These are phyloP conservation scores for Penicillium sp. DNA, from an alignment of 2,329 filamentous ascomycete species.

Conservation along the genomic window DNA sequence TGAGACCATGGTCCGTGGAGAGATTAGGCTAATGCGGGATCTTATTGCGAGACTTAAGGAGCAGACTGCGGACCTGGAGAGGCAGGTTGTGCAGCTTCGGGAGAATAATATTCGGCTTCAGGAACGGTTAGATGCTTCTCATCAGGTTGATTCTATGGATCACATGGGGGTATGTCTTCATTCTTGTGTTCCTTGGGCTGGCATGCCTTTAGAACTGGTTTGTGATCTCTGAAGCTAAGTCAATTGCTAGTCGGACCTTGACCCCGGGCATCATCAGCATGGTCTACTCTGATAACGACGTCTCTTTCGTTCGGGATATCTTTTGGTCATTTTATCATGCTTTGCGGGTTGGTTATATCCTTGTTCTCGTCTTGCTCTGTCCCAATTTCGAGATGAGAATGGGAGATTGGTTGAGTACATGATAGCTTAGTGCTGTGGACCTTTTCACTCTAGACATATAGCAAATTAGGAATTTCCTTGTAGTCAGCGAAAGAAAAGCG, in stretches of 20 bases:
- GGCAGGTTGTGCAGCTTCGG: neutral
- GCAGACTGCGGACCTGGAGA: conserved; percentile 4
- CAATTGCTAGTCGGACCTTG: neutral
- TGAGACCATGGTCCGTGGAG: conserved; percentile 23
- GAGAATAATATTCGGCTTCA: conserved; percentile 7
- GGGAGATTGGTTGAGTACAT: too few relatives aligned
- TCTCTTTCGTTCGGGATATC: neutral
- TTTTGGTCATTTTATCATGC: neutral
- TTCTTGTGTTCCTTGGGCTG: neutral
- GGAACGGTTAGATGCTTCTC: neutral
- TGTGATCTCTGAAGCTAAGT: neutral
- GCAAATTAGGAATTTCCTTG: too few relatives aligned
- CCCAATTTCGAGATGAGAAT: too few relatives aligned
- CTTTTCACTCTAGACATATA: too few relatives aligned
- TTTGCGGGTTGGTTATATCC: neutral
- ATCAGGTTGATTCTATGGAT: neutral
- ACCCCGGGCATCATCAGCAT: neutral
- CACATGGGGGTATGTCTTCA: neutral
- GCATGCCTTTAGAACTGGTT: neutral
- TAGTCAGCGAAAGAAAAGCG: too few relatives aligned
- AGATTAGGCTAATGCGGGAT: conserved; percentile 8
- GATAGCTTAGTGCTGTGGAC: too few relatives aligned
- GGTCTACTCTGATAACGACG: neutral
- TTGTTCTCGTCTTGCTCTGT: neutral
- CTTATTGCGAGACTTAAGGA: conserved; percentile 13